Evolutionary conservation across 2,329 filamentous ascomycete genomes (phyloP), one percentile per base, ranked within the genome.

Genomic region (Gnomoniopsis smithogilvyi): DNA sequence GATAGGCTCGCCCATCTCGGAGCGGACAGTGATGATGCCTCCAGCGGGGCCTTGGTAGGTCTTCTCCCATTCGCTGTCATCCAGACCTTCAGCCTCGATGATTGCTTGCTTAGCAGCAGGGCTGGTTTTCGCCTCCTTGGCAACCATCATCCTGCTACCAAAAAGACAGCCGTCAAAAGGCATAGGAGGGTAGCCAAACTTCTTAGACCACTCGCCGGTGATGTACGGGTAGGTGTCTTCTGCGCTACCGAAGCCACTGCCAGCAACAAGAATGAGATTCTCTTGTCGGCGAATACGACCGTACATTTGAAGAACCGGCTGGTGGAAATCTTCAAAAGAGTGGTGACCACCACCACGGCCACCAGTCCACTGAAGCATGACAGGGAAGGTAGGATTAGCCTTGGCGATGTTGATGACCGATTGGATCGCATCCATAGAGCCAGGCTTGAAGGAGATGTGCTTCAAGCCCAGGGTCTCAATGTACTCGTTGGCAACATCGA

Each of bases 1-100:
- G 63, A 99, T 99, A 6, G 95, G 96, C 80, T 99, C 95, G 49
- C 95, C 96, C 96, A 99, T 99, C 77, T 99, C 95, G 1, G 95
- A 99, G 64, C 92, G 87, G 51, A 99, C 95, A 30, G 95, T 99
- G 68, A 99, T 94, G 64, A 99, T 87, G 72, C 95, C 95, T 68
- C 95, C 95, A 59, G 93, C 90, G 26, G 92, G 83, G 19, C 91
- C 91, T 78, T 94, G 92, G 80, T 96, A 96, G 6, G 92, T 96
- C 77, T 93, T 88, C 76, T 96, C 92, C 93, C 93, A 97, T 65
- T 94, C 83, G 62, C 73, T 74, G 69, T 97, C 92, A 53, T 90
- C 89, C 38, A 96, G 80, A 72, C 93, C 93, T 61, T 87, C 84
- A 3, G 93, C 92, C 62, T 93, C 91, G 43, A 91, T 88, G 67